Base-by-base conservation (phyloP, 2,329 filamentous ascomycete species). In the Pleoardoris graminearum region DNA sequence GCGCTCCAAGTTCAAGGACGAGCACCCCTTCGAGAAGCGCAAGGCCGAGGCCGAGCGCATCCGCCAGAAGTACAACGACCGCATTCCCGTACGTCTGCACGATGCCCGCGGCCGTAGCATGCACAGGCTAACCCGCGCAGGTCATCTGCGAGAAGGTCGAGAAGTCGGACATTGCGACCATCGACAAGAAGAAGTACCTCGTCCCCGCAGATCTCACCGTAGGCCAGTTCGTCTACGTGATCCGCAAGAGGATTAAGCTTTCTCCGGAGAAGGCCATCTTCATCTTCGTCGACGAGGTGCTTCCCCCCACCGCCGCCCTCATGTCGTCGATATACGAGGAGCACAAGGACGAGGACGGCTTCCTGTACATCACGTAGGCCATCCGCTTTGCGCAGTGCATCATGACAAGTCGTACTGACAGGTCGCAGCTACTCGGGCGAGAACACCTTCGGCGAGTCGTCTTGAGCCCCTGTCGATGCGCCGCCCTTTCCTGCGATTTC, bases 1-100 rank as follows among this genome's bases (percentile, higher is more conserved):
- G 91, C 89, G 92, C 75, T 96, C 91, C 83, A 97, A 97, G 86
- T 99, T 99, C 80, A 99, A 99, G 91, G 94, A 99, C 87, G 94
- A 97, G 86, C 94, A 97, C 78, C 91, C 91, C 69, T 97, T 97
- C 77, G 94, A 97, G 88, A 99, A 99, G 90, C 91, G 94, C 82
- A 97, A 97, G 90, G 94, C 94, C 63, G 94, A 99, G 82, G 94
- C 94, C 75, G 94, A 99, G 84, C 92, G 94, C 77, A 97, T 97
- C 77, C 91, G 94, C 66, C 92, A 97, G 82, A 99, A 99, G 80
- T 99, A 99, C 77, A 87, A 91, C 66, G 94, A 99, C 77, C 91
- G 94, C 70, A 99, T 99, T 79, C 94, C 94, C 46, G 94, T 97
- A 86, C 76, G 91, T 86, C 53, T 61, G 50, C n/a, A n/a, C n/a